Evolutionary conservation across 805 yeast species (phyloP), one percentile per base, ranked within the genome.

Genomic region (Saccharomycopsis amapae): DNA sequence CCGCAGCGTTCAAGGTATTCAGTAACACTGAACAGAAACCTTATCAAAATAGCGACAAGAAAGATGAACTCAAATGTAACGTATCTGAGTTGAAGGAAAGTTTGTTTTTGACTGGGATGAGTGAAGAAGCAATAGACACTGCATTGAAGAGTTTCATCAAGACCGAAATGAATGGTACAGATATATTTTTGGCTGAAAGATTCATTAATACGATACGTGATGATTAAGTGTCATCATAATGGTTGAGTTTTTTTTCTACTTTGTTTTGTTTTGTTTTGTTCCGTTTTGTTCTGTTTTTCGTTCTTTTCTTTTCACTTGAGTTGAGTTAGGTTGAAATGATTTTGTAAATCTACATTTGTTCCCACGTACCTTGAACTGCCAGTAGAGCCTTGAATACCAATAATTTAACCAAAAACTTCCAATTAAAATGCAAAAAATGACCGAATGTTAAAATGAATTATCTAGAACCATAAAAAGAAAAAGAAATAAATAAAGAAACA

Each of bases 1-100:
- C 66, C 38, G 69, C 74, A 41, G 88, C 93, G 1, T 69, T 87
- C 51, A 65, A 66, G 40, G 73, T 74, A 5, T 79, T 85, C 58
- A 60, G 69, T 18, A 59, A 45, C 22, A 17, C 31, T 5, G 12
- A 26, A 5, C 5, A 6, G 4, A 37, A 23, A 15, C 17, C 12
- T 9, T 19, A 31, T 5, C 53, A 51, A 38, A 55, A 55, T 35
- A 64, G 61, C 10, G 59, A 56, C 25, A 56, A 56, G 34, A 53
- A 51, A 22, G 62, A 56, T 7, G 78, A 67, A 18, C 58, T 71
- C 52, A 65, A 66, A 15, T 64, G 83, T 2, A 72, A 76, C 42
- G 61, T 69, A 1, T 73, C 65, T 2, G 75, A 70, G 15, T 59
- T 85, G 35, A 67, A 69, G 36, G 68, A 69, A 36, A 71, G 73